A percentile compares a stretch with the other conserved stretches of the same genome.
phyloP scores from a whole-genome alignment of 2,329 filamentous ascomycete species.

The Monosporascus sp. region DNA sequence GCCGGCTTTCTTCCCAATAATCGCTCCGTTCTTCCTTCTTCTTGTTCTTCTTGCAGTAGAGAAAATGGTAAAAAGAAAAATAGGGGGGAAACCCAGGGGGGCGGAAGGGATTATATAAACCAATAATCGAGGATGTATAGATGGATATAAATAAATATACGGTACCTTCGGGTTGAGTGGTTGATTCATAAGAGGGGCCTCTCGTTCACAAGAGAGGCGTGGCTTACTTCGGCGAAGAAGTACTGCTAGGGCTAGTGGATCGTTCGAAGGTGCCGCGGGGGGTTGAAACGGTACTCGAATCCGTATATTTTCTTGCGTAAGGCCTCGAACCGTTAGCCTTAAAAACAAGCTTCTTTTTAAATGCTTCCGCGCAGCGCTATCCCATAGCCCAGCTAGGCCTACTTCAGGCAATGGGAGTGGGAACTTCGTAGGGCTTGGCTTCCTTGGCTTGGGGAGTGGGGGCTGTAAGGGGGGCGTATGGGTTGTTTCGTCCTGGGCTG shows the following conservation, averaged over 20 bases:
- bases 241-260: slow-evolving; percentile 21
- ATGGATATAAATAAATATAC: slow-evolving; percentile 9
- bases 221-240: slow-evolving; percentile 18
- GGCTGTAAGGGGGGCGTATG: slow-evolving; percentile 12
- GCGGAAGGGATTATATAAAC: background rate
- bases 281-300: background rate
- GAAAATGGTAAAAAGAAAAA: slow-evolving; percentile 5
- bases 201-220: slow-evolving; percentile 32
- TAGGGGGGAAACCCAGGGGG: background rate
- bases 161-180: slow-evolving; percentile 39
- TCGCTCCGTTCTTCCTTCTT: background rate
- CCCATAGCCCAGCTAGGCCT: background rate
- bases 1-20: slow-evolving; percentile 3
- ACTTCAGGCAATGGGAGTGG: background rate
- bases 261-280: slow-evolving; percentile 2
- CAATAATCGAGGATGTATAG: slow-evolving; percentile 11
- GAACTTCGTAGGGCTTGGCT: background rate
- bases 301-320: background rate
- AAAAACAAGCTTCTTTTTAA: slow-evolving; percentile 1
- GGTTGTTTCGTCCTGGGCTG: slow-evolving; percentile 1
- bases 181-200: slow-evolving; percentile 41
- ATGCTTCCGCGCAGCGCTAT: background rate
- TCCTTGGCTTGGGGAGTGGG: slow-evolving; percentile 4
- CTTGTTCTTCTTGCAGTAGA: background rate
- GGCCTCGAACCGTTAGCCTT: background rate